Evolutionary conservation across 2,329 filamentous ascomycete species (phyloP), one percentile per base, ranked within the genome.

Genomic region (Laburnicola sp.): DNA sequence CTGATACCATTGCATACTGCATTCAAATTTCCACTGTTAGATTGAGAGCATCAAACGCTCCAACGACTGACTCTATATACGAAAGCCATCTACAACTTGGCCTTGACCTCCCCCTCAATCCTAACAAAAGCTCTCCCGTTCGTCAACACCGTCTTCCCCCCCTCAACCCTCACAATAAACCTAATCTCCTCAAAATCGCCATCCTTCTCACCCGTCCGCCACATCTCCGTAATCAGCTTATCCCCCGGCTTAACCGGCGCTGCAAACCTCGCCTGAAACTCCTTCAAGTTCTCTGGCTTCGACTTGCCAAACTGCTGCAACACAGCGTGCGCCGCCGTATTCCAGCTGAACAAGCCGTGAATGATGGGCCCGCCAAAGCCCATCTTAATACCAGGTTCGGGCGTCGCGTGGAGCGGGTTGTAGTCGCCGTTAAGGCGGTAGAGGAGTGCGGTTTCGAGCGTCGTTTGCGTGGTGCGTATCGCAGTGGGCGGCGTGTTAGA

Each of bases 361-460:
- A 96, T 88, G 73, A 96, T 96, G 62, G 85, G 80, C 30, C 91
- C 91, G 26, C 90, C 89, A 62, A 96, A 96, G 53, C 92, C 91
- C 89, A 96, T 96, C 76, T 91, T 87, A 74, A 83, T 76, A 54
- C 91, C 91, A 0, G 91, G 89, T 75, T 91, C 89, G 9, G 91
- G 91, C 16, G 88, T 89, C 5, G 90, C 91, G 71, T 96, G 91
- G 31, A 96, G 85, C 26, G 91, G 92, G 78, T 96, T 96, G 76
- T 96, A 96, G 77, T 96, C 92, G 59, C 91, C 91, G 64, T 96
- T 96, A 44, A 96, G 82, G 57, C 90, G 83, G 57, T 69, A 66
- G 32, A 66, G 58, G 42, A 72, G 82, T 6, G 89, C 84, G 3
- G 89, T 89, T 76, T 92, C 85, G 46, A 77, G 68, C 25, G 78